Conservation (phyloP, 2,329 filamentous ascomycete genomes). For the Fusarium sp. region DNA sequence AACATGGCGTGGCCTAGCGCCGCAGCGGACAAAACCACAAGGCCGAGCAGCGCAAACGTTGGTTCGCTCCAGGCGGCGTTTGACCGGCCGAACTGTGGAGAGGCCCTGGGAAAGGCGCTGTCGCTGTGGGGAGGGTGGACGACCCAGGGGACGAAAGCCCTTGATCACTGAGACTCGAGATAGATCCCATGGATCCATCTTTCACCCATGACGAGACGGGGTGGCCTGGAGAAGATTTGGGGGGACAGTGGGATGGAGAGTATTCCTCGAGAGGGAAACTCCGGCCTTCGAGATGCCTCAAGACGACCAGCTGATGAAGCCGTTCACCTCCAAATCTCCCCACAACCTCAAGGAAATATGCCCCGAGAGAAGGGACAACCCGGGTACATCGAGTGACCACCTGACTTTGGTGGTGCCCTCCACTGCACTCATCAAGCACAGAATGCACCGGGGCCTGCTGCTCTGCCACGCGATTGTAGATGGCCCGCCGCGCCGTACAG, state of each 20-base stretch:
- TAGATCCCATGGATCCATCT: not conserved
- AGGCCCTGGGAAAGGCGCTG: slow-evolving; percentile 19
- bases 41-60: slow-evolving; percentile 36
- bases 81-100: slow-evolving; percentile 67
- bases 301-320: slow-evolving; percentile 4
- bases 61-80: slow-evolving; percentile 59
- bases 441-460: slow-evolving; percentile 11
- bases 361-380: not conserved
- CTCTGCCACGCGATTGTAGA: slow-evolving; percentile 17
- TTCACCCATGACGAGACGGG: not conserved
- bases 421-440: slow-evolving; percentile 19
- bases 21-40: slow-evolving; percentile 24
- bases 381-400: slow-evolving; percentile 30
- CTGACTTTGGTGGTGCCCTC: slow-evolving; percentile 35
- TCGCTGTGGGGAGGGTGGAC: slow-evolving; percentile 24
- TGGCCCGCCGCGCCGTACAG: slow-evolving; percentile 22
- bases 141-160: slow-evolving; percentile 14
- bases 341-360: slow-evolving; percentile 30
- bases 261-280: slow-evolving; percentile 35
- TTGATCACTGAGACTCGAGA: not conserved
- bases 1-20: slow-evolving; percentile 22
- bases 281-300: slow-evolving; percentile 32
- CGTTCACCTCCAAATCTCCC: slow-evolving; percentile 29
- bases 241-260: not conserved
- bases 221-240: not conserved